Percentiles rank a stretch among this genome's conserved stretches.
These are phyloP conservation scores for Ramalina peruviana DNA, from an alignment of 495 filamentous ascomycete species.

Conservation along the genomic window DNA sequence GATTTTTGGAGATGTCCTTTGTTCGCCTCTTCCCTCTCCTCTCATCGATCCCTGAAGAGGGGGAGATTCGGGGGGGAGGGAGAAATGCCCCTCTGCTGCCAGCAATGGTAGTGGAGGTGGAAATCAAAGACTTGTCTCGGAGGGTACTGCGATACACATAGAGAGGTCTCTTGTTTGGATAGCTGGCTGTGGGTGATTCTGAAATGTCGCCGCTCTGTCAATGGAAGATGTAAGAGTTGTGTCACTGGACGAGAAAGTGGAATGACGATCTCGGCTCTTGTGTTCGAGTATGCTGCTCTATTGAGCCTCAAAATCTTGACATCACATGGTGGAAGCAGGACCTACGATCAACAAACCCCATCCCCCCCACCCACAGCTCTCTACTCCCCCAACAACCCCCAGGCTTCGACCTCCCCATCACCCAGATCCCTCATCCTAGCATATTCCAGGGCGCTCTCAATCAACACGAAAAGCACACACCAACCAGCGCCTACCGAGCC, in stretches of 20 bases:
- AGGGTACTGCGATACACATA: conserved; percentile 65
- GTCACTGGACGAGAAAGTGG: conserved; percentile 7
- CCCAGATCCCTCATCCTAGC: conserved; percentile 1
- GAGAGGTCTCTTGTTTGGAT: conserved; percentile 33
- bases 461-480: neutral
- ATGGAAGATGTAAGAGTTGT: conserved; percentile 1
- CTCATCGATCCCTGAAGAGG: too few relatives aligned
- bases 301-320: neutral
- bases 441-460: conserved; percentile 6
- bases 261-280: conserved; percentile 9
- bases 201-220: neutral
- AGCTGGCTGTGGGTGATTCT: conserved; percentile 12
- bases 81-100: conserved; percentile 38
- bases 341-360: too few relatives aligned
- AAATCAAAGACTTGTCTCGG: conserved; percentile 78
- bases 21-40: conserved; percentile 37
- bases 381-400: neutral
- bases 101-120: conserved; percentile 38
- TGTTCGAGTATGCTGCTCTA: neutral
- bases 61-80: neutral
- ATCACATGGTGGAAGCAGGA: too few relatives aligned
- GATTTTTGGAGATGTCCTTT: conserved; percentile 83
- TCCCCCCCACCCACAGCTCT: neutral
- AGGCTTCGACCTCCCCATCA: neutral
- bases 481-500: neutral